Evolutionary conservation across 202 grass and related monocot species (phyloP).

Genomic region (Cymbopogon flexuosus): DNA sequence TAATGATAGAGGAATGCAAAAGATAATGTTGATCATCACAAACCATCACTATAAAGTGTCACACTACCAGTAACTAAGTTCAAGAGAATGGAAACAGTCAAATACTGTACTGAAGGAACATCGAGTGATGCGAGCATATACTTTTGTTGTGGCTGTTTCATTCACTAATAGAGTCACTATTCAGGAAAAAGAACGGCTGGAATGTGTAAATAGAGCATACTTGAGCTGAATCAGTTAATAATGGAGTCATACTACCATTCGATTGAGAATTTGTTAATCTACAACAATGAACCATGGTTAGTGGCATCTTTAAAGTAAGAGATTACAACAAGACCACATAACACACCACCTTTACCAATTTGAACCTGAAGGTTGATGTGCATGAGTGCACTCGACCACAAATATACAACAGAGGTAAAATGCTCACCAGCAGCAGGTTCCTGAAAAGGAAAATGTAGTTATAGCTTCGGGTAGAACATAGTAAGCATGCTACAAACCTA

Average conservation of each 20-base stretch:
- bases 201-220: not conserved
- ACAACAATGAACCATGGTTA: constrained; percentile 4
- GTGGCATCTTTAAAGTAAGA: constrained; percentile 6
- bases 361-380: not conserved
- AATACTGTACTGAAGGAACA: not conserved
- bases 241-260: not conserved
- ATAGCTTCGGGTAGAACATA: not conserved
- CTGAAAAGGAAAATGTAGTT: constrained; percentile 17
- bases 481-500: not conserved
- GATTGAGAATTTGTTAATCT: constrained; percentile 25
- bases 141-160: not conserved
- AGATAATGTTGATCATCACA: not conserved
- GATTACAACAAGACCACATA: constrained; percentile 2
- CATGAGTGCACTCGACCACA: constrained; percentile 3
- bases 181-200: not conserved
- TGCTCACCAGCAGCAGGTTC: not conserved
- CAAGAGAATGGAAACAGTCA: not conserved
- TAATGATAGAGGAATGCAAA: not conserved
- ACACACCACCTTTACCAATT: constrained; percentile 32
- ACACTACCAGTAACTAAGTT: constrained; percentile 2
- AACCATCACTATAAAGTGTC: not conserved
- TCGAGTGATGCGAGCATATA: not conserved
- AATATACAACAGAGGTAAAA: constrained; percentile 36
- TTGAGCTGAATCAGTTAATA: constrained; percentile 1
- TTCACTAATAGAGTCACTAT: not conserved